These are phyloP conservation scores for Sedum album DNA, from an alignment of 164 flowering plant genomes.

Conservation along the genomic window DNA sequence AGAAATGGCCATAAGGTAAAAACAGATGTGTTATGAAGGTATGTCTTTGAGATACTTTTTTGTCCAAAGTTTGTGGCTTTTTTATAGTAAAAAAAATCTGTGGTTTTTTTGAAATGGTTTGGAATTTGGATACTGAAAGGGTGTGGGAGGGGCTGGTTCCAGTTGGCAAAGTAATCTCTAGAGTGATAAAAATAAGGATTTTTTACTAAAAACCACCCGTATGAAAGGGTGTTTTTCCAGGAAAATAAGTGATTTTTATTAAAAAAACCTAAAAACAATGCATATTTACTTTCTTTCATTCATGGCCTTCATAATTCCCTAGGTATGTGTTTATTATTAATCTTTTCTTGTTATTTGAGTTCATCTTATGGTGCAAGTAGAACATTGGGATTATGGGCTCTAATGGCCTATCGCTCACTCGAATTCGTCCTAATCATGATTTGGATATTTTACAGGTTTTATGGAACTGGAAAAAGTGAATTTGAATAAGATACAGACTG, in stretches of 20 bases:
- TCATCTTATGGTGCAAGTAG: too few species aligned
- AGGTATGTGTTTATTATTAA: neutral
- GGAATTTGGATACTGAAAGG: neutral
- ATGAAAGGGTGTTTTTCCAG: too few species aligned
- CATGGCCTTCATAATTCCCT: neutral
- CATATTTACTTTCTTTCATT: neutral
- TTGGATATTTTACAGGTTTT: too few species aligned
- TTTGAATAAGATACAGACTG: too few species aligned
- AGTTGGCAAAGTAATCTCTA: slow-evolving; percentile 2
- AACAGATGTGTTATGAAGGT: neutral
- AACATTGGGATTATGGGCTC: too few species aligned
- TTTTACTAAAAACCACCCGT: too few species aligned
- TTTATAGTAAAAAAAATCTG: neutral
- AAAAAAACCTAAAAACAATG: too few species aligned
- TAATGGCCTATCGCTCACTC: too few species aligned
- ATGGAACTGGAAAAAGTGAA: too few species aligned
- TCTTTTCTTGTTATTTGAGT: too few species aligned
- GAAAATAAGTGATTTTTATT: too few species aligned
- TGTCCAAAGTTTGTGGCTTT: neutral
- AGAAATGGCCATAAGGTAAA: neutral
- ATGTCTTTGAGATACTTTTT: neutral
- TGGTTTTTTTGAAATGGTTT: neutral
- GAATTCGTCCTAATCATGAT: too few species aligned
- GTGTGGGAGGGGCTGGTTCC: slow-evolving; percentile 5
- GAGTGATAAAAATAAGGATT: neutral